phyloP scores from a whole-genome alignment of 345 rosid species.

The Gossypium australe region DNA sequence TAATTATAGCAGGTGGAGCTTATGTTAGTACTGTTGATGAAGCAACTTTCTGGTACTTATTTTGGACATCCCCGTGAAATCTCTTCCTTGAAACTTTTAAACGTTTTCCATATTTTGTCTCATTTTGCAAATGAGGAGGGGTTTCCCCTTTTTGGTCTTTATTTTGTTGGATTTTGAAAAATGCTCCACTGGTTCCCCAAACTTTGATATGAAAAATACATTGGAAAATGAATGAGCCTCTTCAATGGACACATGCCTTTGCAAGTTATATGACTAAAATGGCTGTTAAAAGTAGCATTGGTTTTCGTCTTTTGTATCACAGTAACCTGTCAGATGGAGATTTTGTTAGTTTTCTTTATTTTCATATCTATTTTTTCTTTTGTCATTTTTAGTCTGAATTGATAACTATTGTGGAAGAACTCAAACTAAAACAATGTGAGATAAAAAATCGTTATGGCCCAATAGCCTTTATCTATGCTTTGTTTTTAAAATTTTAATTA shows the following conservation, averaged over 20 bases:
- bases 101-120: background rate
- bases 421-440: background rate
- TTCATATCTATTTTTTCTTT: background rate
- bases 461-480: background rate
- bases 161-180: background rate
- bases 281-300: background rate
- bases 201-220: background rate
- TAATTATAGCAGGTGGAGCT: slow-evolving; percentile 88
- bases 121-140: background rate
- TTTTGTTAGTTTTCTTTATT: background rate
- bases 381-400: background rate
- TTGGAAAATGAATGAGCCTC: background rate
- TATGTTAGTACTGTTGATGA: slow-evolving; percentile 95
- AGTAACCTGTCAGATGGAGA: background rate
- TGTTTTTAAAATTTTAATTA: background rate
- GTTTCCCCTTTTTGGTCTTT: background rate
- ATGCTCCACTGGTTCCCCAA: background rate
- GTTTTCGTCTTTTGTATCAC: background rate
- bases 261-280: background rate
- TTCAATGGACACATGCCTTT: background rate
- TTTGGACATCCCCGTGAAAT: slow-evolving; percentile 13
- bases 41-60: slow-evolving; percentile 89
- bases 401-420: background rate
- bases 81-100: slow-evolving; percentile 1
- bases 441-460: background rate